A percentile compares a stretch with the other conserved stretches of the same genome.
Conservation (phyloP, 1,284 basidiomycete species). For the Leccinum huronense region DNA sequence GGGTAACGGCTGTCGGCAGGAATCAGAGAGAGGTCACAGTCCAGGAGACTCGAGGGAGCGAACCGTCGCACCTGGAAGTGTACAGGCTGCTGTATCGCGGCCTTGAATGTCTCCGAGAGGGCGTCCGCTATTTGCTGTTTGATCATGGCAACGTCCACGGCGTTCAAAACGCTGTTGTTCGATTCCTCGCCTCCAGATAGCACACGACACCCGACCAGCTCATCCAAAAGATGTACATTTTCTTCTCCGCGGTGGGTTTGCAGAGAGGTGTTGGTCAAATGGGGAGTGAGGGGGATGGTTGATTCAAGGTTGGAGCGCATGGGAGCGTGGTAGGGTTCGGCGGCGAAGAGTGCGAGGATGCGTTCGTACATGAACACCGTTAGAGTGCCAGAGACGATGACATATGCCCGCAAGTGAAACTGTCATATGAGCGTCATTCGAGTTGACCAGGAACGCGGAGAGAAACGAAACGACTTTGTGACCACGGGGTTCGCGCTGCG, state of each 20-base stretch:
- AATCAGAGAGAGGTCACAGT: conserved; percentile 2
- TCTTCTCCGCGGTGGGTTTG: conserved; percentile 70
- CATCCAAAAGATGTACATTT: conserved; percentile 72
- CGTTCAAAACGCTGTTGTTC: conserved; percentile 26
- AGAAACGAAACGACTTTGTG: conserved; percentile 57
- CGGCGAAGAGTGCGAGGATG: conserved; percentile 85
- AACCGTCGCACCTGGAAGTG: conserved; percentile 72
- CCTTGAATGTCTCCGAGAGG: conserved; percentile 81
- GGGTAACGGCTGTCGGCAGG: conserved; percentile 62
- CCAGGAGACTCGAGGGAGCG: not conserved
- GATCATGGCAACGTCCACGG: conserved; percentile 54
- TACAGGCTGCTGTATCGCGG: conserved; percentile 80
- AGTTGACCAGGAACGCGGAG: conserved; percentile 9
- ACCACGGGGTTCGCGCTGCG: conserved; percentile 43
- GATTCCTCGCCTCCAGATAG: conserved; percentile 38
- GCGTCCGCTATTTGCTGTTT: conserved; percentile 63
- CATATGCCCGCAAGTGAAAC: conserved; percentile 96
- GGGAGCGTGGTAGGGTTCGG: conserved; percentile 59
- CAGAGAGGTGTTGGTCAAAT: conserved; percentile 96
- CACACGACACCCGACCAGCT: conserved; percentile 66
- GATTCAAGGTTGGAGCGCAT: conserved; percentile 26
- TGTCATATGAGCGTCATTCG: conserved; percentile 35
- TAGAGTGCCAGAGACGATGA: conserved; percentile 80
- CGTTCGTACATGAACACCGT: conserved; percentile 78
- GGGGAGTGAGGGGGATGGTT: conserved; percentile 54